Conservation (phyloP, 2,329 filamentous ascomycete genomes). For the Alternaria triticina region DNA sequence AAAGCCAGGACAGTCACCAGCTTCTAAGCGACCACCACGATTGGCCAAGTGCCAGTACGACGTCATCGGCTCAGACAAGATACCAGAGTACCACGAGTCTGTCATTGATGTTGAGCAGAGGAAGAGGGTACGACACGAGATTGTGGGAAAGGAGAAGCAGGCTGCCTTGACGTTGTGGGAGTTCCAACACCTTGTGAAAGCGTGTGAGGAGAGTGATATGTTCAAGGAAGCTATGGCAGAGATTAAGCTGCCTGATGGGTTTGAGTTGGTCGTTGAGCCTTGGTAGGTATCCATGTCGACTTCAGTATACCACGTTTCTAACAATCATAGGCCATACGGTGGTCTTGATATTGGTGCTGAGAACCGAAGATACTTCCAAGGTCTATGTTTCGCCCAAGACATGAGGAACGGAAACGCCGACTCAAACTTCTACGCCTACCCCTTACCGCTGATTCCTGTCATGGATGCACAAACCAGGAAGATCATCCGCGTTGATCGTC, state of each 20-base stretch:
- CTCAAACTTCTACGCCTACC: conserved; percentile 51
- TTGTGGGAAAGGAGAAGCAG: conserved; percentile 57
- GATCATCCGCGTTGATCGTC: conserved; percentile 44
- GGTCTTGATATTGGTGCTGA: conserved; percentile 57
- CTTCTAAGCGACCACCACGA: conserved; percentile 55
- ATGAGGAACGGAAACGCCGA: conserved; percentile 53
- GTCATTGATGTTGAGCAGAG: conserved; percentile 56
- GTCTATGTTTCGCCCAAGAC: conserved; percentile 60
- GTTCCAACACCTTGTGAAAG: conserved; percentile 44
- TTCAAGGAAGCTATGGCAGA: conserved; percentile 61
- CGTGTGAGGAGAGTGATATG: conserved; percentile 59
- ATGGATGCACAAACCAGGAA: conserved; percentile 45
- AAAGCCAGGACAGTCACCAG: conserved; percentile 44
- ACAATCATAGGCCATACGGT: conserved; percentile 55
- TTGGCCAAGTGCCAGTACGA: conserved; percentile 63
- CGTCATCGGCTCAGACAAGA: conserved; percentile 59
- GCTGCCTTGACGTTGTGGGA: conserved; percentile 57
- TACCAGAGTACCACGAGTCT: conserved; percentile 62
- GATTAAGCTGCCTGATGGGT: conserved; percentile 61
- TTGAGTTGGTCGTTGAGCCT: conserved; percentile 62
- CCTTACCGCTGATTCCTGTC: conserved; percentile 46
- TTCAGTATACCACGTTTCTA: background rate
- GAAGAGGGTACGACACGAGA: conserved; percentile 52
- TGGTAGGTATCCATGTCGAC: conserved; percentile 37
- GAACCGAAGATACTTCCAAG: conserved; percentile 60